Conservation (phyloP, 176 grass and related monocot species). For the Triticum timopheevii region DNA sequence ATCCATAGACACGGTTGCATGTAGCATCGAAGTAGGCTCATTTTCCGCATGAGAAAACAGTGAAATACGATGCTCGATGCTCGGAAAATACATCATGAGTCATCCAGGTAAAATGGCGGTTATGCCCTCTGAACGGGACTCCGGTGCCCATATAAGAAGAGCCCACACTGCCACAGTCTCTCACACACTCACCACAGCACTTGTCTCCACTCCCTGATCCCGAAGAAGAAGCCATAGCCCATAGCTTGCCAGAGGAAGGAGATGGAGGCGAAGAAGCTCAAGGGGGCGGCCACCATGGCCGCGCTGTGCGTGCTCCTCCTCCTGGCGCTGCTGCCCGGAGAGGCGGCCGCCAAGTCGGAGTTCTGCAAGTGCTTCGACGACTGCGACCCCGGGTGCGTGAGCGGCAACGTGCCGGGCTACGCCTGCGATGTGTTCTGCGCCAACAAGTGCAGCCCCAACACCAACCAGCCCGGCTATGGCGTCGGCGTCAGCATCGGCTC, state of each 20-base stretch:
- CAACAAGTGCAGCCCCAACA: background rate
- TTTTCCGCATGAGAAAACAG: too few relatives aligned
- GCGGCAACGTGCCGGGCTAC: background rate
- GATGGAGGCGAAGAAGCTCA: too few relatives aligned
- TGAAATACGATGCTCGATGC: too few relatives aligned
- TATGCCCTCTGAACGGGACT: background rate
- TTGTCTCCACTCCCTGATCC: background rate
- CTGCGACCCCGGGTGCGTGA: background rate
- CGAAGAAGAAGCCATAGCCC: background rate
- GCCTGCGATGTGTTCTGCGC: background rate
- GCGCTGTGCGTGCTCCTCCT: too few relatives aligned
- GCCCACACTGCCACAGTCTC: background rate
- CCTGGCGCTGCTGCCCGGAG: too few relatives aligned
- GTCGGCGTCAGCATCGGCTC: too few relatives aligned
- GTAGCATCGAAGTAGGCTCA: too few relatives aligned
- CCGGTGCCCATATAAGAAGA: background rate
- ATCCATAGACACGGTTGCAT: too few relatives aligned
- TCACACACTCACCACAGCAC: background rate
- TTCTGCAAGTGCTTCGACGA: background rate
- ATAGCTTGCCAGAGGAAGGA: too few relatives aligned
- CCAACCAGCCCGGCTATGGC: too few relatives aligned
- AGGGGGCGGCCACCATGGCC: too few relatives aligned
- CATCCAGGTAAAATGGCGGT: background rate
- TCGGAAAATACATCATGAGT: background rate
- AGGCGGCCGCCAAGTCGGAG: too few relatives aligned